Percentiles rank a stretch among this genome's conserved stretches.
Evolutionary conservation across 148 eudicot species (phyloP).

Genomic region (Silene uniflora): DNA sequence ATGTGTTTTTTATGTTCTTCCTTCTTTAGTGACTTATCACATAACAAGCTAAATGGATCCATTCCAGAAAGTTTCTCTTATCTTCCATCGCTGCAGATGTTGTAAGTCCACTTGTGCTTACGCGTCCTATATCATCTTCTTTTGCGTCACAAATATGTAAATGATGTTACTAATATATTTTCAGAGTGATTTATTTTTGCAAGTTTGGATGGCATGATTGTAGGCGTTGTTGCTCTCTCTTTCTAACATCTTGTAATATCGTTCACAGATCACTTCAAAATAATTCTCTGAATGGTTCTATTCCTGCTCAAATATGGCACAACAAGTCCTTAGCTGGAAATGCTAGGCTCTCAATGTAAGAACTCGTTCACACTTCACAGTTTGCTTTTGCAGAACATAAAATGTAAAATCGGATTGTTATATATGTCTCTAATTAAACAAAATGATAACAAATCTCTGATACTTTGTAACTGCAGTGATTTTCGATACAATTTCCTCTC

Average conservation of each 20-base stretch:
- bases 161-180: neutral
- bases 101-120: conserved; percentile 44
- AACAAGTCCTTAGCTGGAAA: conserved; percentile 40
- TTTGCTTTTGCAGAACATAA: neutral
- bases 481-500: conserved; percentile 60
- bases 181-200: neutral
- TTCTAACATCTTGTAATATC: conserved; percentile 6
- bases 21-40: conserved; percentile 52
- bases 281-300: conserved; percentile 58
- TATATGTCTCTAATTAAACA: conserved; percentile 10
- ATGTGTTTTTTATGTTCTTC: neutral
- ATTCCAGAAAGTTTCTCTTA: conserved; percentile 60
- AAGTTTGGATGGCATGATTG: neutral
- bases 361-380: conserved; percentile 6
- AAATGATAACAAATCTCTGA: conserved; percentile 9
- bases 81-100: conserved; percentile 66
- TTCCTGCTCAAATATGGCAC: conserved; percentile 66
- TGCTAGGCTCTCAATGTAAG: conserved; percentile 65
- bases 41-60: conserved; percentile 66
- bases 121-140: neutral
- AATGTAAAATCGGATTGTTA: conserved; percentile 4
- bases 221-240: neutral
- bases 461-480: conserved; percentile 55
- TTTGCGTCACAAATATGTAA: neutral
- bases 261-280: conserved; percentile 54